Evolutionary conservation across 1,284 basidiomycete species (phyloP).

Genomic region (Pseudozyma sp.): DNA sequence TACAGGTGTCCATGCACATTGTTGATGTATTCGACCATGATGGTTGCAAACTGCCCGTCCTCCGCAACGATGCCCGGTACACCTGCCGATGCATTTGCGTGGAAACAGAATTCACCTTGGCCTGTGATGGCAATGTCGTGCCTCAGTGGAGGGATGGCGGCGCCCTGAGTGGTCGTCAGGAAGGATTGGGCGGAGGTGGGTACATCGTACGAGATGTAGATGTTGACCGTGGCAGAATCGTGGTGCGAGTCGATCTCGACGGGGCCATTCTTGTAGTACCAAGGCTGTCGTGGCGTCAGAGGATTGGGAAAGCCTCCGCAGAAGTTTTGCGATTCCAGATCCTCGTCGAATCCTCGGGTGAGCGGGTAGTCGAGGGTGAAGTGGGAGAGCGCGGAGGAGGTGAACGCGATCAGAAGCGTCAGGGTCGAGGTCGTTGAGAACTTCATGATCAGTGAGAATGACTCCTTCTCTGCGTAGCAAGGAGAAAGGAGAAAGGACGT

Average conservation of each 20-base stretch:
- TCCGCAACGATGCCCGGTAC: slow-evolving; percentile 1
- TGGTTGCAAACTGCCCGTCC: slow-evolving; percentile 32
- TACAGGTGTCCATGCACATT: slow-evolving; percentile 43
- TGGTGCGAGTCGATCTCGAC: slow-evolving; percentile 48
- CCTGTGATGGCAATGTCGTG: slow-evolving; percentile 28
- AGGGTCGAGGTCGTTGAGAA: not conserved
- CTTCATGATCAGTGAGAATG: slow-evolving; percentile 12
- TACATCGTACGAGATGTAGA: slow-evolving; percentile 37
- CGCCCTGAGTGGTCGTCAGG: slow-evolving; percentile 1
- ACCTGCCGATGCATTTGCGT: slow-evolving; percentile 24
- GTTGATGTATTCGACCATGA: slow-evolving; percentile 51
- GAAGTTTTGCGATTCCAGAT: slow-evolving; percentile 35
- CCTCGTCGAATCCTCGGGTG: slow-evolving; percentile 48
- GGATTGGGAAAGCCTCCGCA: slow-evolving; percentile 49
- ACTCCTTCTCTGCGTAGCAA: not conserved
- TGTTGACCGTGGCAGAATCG: slow-evolving; percentile 43
- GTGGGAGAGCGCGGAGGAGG: slow-evolving; percentile 20
- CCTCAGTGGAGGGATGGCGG: slow-evolving; percentile 9
- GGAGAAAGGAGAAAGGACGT: too few relatives aligned
- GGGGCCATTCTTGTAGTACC: slow-evolving; percentile 41
- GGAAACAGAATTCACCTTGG: slow-evolving; percentile 44
- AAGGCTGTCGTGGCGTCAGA: slow-evolving; percentile 20
- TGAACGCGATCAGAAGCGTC: slow-evolving; percentile 11
- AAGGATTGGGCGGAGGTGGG: slow-evolving; percentile 29
- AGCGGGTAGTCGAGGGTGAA: slow-evolving; percentile 42